phyloP scores from a whole-genome alignment of 306 rosid species.

The Astragalus membranaceus region DNA sequence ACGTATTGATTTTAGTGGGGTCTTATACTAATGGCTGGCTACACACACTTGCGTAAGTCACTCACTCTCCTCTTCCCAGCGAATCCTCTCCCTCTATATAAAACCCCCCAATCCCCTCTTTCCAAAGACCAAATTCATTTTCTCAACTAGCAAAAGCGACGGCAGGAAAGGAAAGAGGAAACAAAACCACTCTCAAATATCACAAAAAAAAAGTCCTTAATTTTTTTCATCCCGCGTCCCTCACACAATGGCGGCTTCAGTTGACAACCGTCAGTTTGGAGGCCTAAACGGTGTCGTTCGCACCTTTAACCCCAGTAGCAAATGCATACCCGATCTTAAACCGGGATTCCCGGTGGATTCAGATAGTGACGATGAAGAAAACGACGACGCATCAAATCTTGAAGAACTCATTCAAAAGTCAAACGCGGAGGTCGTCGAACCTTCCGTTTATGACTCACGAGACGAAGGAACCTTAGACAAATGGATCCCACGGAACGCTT shows the following conservation, averaged over 20 bases:
- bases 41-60: background rate
- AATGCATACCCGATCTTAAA: slow-evolving; percentile 23
- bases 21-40: background rate
- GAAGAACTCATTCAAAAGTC: slow-evolving; percentile 25
- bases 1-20: background rate
- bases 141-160: background rate
- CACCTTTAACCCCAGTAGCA: slow-evolving; percentile 12
- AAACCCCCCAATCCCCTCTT: background rate
- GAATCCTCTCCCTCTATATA: background rate
- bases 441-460: slow-evolving; percentile 41
- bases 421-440: slow-evolving; percentile 38
- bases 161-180: background rate
- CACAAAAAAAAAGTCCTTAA: background rate
- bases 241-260: slow-evolving; percentile 56
- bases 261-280: slow-evolving; percentile 42
- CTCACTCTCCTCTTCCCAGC: background rate
- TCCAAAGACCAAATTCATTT: background rate
- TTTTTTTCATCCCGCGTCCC: background rate
- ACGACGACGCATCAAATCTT: slow-evolving; percentile 6
- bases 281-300: slow-evolving; percentile 38
- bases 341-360: slow-evolving; percentile 1
- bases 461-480: slow-evolving; percentile 58
- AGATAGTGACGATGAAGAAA: slow-evolving; percentile 44
- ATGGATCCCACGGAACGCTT: slow-evolving; percentile 59
- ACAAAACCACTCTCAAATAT: background rate